Base-by-base conservation (phyloP, 139 green algal genomes). In the Raphidocelis subcapitata region DNA sequence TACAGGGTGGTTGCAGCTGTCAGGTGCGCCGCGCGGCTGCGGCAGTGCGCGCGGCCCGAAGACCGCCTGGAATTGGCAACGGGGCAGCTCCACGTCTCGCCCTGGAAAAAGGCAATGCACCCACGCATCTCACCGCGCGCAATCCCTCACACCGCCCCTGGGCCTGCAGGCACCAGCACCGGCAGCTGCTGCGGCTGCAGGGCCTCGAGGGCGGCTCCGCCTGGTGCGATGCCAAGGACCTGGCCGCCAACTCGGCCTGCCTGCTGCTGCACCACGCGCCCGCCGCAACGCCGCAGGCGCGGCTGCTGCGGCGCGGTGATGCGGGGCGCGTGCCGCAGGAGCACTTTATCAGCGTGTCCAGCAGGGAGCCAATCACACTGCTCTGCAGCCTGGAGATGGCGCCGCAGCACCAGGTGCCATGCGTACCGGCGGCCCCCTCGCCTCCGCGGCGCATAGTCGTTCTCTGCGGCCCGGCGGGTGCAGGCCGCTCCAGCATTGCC, bases 171-270 rank as follows among this genome's bases (percentile, higher is more conserved):
- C 89, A 85, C 68, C 78, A 73, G 18, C 78, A 83, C 16, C 80
- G 66, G 26, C 82, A 86, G 70, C 73, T 91, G 65, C 69, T 92
- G 33, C 70, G 74, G 56, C 73, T 94, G 69, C 65, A 75, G 60
- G 81, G 90, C 72, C 61, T 76, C 49, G 85, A 90, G 65, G 79
- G 80, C 28, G 76, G 74, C n/a, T 16, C 65, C 16, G 79, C 79
- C 63, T 94, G 89, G 89, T 84, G 89, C 29, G 78, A 90, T 46
- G 46, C 84, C 3, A 60, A 75, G 20, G 89, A 93, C 68, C 77
- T 93, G 33, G 76, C 69, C 18, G 32, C 33, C 68, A 91, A 92
- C 73, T 63, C 81, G 18, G 73, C 80, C 65, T 90, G 87, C 79
- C 71, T 92, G 33, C 75, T 88, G 59, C 68, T 91, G 46, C 67